Evolutionary conservation across 1,284 basidiomycete genomes (phyloP).

Genomic region (Sporisorium exsertum): DNA sequence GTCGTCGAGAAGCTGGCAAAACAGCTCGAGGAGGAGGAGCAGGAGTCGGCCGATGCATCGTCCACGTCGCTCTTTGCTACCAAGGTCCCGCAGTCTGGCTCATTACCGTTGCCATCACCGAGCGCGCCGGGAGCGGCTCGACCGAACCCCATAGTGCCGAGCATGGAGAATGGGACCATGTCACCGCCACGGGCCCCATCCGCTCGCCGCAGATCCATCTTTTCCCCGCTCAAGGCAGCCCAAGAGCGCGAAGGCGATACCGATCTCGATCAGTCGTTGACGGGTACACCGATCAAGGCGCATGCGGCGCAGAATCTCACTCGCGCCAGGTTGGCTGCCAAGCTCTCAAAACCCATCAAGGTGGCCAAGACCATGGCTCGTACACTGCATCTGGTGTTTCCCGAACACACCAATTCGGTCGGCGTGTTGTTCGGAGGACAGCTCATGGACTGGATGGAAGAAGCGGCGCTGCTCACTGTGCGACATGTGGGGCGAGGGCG

Average conservation of each 20-base stretch:
- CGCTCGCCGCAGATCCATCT: slow-evolving; percentile 33
- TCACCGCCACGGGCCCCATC: slow-evolving; percentile 24
- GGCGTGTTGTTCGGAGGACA: slow-evolving; percentile 60
- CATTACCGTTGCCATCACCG: slow-evolving; percentile 35
- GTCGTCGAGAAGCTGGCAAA: slow-evolving; percentile 40
- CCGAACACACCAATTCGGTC: slow-evolving; percentile 58
- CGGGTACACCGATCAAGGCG: slow-evolving; percentile 31
- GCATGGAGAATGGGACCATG: background rate
- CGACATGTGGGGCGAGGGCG: slow-evolving; percentile 35
- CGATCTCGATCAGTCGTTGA: slow-evolving; percentile 36
- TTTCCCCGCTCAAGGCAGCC: slow-evolving; percentile 43
- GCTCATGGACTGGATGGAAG: slow-evolving; percentile 64
- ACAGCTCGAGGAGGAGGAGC: slow-evolving; percentile 18
- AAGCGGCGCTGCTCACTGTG: slow-evolving; percentile 50
- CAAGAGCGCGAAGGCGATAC: slow-evolving; percentile 46
- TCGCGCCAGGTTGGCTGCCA: slow-evolving; percentile 16
- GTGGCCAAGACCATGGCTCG: slow-evolving; percentile 49
- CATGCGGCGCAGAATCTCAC: slow-evolving; percentile 18
- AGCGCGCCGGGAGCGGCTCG: slow-evolving; percentile 23
- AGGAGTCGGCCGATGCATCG: slow-evolving; percentile 1
- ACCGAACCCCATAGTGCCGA: background rate
- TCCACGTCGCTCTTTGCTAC: slow-evolving; percentile 25
- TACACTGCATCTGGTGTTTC: slow-evolving; percentile 58
- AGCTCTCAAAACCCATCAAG: slow-evolving; percentile 43
- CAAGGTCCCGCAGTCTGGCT: slow-evolving; percentile 28